Evolutionary conservation across 2,329 filamentous ascomycete species (phyloP).

Genomic region (Colletotrichum sp.): DNA sequence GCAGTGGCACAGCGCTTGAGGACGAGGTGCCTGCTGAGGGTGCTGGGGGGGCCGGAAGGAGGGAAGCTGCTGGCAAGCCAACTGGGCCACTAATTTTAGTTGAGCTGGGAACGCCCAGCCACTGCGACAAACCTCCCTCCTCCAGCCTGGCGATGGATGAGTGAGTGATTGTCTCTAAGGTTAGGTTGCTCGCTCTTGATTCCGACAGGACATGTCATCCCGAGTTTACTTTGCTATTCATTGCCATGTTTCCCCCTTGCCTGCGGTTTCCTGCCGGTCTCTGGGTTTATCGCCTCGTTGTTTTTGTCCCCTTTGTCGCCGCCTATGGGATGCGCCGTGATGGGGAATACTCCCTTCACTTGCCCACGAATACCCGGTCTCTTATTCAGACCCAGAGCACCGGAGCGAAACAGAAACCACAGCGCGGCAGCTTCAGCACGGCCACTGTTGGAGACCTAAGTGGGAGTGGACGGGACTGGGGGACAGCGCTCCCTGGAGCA

Average conservation of each 20-base stretch:
- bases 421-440: slow-evolving; percentile 3
- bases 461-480: neutral
- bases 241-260: neutral
- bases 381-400: neutral
- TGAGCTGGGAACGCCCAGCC: slow-evolving; percentile 20
- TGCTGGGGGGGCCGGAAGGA: neutral
- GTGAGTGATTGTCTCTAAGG: neutral
- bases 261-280: neutral
- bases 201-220: neutral
- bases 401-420: neutral
- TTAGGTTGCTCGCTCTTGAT: neutral
- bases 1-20: neutral
- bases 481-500: neutral
- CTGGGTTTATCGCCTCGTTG: neutral
- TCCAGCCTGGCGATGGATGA: neutral
- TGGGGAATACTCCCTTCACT: neutral
- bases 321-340: neutral
- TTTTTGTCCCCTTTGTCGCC: neutral
- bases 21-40: neutral
- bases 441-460: neutral
- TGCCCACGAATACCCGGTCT: neutral
- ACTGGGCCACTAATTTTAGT: slow-evolving; percentile 20
- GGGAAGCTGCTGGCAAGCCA: slow-evolving; percentile 10
- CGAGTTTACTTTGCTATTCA: neutral
- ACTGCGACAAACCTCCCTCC: slow-evolving; percentile 6